Percentiles rank a stretch among this genome's conserved stretches.
These are phyloP conservation scores for Annulohypoxylon bovei DNA, from an alignment of 495 filamentous ascomycete genomes.

Conservation along the genomic window DNA sequence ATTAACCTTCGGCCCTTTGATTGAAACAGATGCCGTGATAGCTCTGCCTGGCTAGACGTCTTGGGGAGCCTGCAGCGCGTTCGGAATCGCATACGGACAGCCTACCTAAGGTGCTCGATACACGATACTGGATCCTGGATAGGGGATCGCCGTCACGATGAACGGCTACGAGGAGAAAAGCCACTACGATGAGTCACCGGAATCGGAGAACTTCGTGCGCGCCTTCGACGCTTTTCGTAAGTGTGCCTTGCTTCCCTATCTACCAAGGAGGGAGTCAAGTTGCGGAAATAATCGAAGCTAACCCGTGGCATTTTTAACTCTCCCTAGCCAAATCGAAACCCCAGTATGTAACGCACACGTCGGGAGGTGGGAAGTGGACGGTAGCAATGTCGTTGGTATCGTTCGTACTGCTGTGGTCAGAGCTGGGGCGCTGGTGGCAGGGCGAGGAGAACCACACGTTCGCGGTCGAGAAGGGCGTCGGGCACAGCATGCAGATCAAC, in stretches of 20 bases:
- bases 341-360: slow-evolving; percentile 84
- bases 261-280: background rate
- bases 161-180: slow-evolving; percentile 71
- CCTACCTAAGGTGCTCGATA: background rate
- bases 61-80: slow-evolving; percentile 34
- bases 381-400: slow-evolving; percentile 79
- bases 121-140: background rate
- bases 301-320: slow-evolving; percentile 17
- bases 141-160: slow-evolving; percentile 50
- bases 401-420: slow-evolving; percentile 75
- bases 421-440: slow-evolving; percentile 82
- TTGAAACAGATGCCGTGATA: slow-evolving; percentile 38
- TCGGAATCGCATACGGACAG: slow-evolving; percentile 16
- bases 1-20: background rate
- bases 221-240: slow-evolving; percentile 98
- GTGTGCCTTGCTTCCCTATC: slow-evolving; percentile 34
- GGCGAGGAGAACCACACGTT: slow-evolving; percentile 89
- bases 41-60: slow-evolving; percentile 26
- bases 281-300: slow-evolving; percentile 30
- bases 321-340: slow-evolving; percentile 89
- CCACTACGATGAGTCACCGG: slow-evolving; percentile 80
- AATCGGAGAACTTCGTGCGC: slow-evolving; percentile 71
- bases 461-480: slow-evolving; percentile 91
- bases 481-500: slow-evolving; percentile 91
- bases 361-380: slow-evolving; percentile 93